phyloP scores from a whole-genome alignment of 106 monocot species.

The Dendrobium officinale region DNA sequence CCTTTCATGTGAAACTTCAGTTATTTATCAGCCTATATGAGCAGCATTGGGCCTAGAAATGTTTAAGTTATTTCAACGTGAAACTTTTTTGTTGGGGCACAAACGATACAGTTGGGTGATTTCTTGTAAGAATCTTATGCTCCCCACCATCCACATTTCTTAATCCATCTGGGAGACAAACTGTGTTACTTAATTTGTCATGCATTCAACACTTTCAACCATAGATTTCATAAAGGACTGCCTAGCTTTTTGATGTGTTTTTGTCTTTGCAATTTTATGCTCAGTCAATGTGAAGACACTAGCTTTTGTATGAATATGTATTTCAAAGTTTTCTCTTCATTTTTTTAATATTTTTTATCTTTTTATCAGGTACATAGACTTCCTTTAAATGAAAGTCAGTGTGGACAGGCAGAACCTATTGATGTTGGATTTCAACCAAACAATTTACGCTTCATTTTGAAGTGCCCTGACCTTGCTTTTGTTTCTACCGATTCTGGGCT shows the following conservation, averaged over 20 bases:
- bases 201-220: not conserved
- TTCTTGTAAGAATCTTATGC: not conserved
- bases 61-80: not conserved
- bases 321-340: not conserved
- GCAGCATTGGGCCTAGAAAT: not conserved
- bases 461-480: slow-evolving; percentile 57
- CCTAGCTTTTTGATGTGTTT: not conserved
- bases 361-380: slow-evolving; percentile 56
- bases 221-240: not conserved
- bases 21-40: not conserved
- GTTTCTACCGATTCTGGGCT: slow-evolving; percentile 72
- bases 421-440: slow-evolving; percentile 92
- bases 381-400: slow-evolving; percentile 48
- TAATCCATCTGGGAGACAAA: not conserved
- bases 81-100: not conserved
- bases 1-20: no score
- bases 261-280: not conserved
- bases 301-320: not conserved
- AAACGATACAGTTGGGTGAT: not conserved
- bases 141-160: not conserved
- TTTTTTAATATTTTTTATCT: not conserved
- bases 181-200: not conserved
- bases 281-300: not conserved
- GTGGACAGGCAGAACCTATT: slow-evolving; percentile 54
- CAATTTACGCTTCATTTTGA: slow-evolving; percentile 48